Base-by-base conservation (phyloP, 1,284 basidiomycete genomes). In the Tilletiopsis washingtonensis region DNA sequence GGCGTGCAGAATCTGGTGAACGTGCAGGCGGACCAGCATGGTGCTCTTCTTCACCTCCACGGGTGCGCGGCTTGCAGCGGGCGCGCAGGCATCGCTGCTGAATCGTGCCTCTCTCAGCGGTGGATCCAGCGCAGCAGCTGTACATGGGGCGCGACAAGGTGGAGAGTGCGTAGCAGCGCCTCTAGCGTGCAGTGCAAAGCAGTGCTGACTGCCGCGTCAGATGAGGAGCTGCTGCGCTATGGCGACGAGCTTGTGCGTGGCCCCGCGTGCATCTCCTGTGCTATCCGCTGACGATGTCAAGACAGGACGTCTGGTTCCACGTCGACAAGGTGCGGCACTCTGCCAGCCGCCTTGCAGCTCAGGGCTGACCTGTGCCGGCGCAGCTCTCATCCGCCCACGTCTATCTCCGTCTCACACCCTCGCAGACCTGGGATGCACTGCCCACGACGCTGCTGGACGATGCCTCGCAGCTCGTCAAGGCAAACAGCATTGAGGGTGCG, bases 401-500 rank as follows among this genome's bases (percentile, higher is more conserved):
- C 2, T 98, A 98, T 73, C 77, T 97, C 14, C 85, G 91, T 17
- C 82, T 96, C 77, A 80, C 86, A 0, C 79, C 82, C 5, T 76
- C 74, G n/a, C 84, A 88, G 78, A 75, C 79, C 15, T 98, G 91
- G 89, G 89, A 97, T 17, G 74, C 77, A 9, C 86, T 98, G 39
- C 91, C 93, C 0, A 80, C 85, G 46, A 76, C 81, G 0, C 76
- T 96, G 9, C 76, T 97, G 21, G 78, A 78, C 7, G 91, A 98
- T 71, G 88, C 88, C 57, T 87, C 89, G 0, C 93, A 98, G 74
- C 78, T 98, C 1, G 91, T 96, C 39, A 98, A 98, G 75, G 91
- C 93, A 0, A 97, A 97, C 67, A 91, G 88, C 3, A 98, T 98
- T 49, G 89, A 96, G 36, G 90, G 86, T 44, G 5, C 40, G 23